phyloP scores from a whole-genome alignment of 768 basidiomycete species.

The Dentipellis fragilis region DNA sequence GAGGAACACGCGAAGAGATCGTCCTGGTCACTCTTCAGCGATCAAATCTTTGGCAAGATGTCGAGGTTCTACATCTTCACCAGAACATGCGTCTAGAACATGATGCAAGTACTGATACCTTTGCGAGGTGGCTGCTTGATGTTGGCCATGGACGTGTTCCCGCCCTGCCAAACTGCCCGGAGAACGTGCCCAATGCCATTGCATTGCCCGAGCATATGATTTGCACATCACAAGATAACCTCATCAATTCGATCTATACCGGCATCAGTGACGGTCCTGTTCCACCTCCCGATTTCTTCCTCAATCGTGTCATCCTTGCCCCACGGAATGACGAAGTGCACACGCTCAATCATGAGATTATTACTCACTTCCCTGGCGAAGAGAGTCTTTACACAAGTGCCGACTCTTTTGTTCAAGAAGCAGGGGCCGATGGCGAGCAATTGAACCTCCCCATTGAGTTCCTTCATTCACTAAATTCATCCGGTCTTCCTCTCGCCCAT shows the following conservation, averaged over 20 bases:
- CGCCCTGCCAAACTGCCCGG: no score
- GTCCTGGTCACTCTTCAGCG: constrained; percentile 24
- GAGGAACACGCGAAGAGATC: constrained; percentile 28
- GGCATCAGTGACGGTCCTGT: constrained; percentile 5
- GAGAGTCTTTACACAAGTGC: constrained; percentile 13
- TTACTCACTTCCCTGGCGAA: constrained; percentile 14
- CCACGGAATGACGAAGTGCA: constrained; percentile 26
- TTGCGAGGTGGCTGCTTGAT: constrained; percentile 29
- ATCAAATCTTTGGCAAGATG: constrained; percentile 28
- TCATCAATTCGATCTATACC: constrained; percentile 22
- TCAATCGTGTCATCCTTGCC: constrained; percentile 25
- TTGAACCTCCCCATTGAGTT: constrained; percentile 26
- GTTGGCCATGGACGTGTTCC: constrained; percentile 24
- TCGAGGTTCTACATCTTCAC: constrained; percentile 23
- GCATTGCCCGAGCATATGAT: constrained; percentile 23
- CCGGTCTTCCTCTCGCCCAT: constrained; percentile 29
- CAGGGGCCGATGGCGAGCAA: not conserved
- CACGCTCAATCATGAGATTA: constrained; percentile 19
- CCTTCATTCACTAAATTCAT: constrained; percentile 26
- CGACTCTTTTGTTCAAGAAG: no score
- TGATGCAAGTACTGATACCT: constrained; percentile 18
- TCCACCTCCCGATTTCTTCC: constrained; percentile 23
- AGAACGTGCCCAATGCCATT: constrained; percentile 13
- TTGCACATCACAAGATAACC: constrained; percentile 11
- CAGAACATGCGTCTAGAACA: constrained; percentile 33